Evolutionary conservation across 1,284 basidiomycete genomes (phyloP).

Genomic region (Moesziomyces sp.): DNA sequence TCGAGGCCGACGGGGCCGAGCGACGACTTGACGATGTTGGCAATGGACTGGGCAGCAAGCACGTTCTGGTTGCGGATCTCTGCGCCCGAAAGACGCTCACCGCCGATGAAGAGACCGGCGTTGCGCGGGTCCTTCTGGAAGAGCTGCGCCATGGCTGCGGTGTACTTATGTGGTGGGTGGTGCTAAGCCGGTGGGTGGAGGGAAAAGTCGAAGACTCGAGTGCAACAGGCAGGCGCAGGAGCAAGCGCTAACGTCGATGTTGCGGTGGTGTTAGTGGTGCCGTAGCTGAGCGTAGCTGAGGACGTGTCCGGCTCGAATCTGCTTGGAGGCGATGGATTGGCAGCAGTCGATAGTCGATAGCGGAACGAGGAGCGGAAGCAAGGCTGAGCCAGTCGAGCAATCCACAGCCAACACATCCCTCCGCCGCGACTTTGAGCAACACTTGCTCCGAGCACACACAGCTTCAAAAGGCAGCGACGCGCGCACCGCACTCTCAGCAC

Average conservation of each 20-base stretch:
- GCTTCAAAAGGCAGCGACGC: constrained; percentile 1
- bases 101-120: constrained; percentile 79
- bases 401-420: no score
- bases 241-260: no score
- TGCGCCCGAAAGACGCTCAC: constrained; percentile 90
- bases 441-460: no score
- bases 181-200: not conserved
- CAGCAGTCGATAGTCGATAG: no score
- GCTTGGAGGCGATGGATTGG: no score
- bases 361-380: no score
- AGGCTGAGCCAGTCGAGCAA: no score
- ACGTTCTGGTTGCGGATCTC: constrained; percentile 94
- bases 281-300: no score
- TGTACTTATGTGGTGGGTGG: not conserved
- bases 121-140: constrained; percentile 67
- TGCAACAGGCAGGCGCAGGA: not conserved
- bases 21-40: constrained; percentile 97
- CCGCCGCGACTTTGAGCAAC: no score
- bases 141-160: constrained; percentile 62
- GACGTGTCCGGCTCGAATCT: no score
- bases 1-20: constrained; percentile 82
- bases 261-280: no score
- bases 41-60: constrained; percentile 92
- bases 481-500: not conserved
- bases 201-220: not conserved